These are phyloP conservation scores for Vitrella brassicaformis DNA, from an alignment of 73 alveolate genomes.

Conservation along the genomic window DNA sequence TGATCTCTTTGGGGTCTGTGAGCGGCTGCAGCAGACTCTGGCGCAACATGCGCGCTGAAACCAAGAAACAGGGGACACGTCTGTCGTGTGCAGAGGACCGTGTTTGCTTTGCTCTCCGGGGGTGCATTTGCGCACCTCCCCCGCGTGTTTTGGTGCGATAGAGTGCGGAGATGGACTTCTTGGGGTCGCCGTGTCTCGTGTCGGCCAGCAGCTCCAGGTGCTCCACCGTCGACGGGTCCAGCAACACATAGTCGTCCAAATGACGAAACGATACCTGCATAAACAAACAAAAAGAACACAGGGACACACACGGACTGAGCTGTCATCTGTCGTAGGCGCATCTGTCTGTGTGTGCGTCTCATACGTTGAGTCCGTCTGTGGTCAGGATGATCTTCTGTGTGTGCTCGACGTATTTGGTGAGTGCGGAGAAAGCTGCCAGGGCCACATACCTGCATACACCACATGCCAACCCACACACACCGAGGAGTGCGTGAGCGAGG, in stretches of 20 bases:
- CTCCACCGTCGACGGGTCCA: conserved; percentile 5
- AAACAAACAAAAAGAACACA: too few species aligned
- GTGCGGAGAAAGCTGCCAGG: conserved; percentile 26
- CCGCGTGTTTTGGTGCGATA: conserved; percentile 12
- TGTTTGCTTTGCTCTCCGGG: too few species aligned
- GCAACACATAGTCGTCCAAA: background rate
- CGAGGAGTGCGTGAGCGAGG: too few species aligned
- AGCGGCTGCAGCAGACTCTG: conserved; percentile 9
- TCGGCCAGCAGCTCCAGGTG: background rate
- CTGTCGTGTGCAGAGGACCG: too few species aligned
- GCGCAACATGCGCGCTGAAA: conserved; percentile 6
- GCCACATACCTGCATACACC: conserved; percentile 5
- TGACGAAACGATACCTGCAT: conserved; percentile 1
- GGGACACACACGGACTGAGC: too few species aligned
- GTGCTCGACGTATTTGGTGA: conserved; percentile 6
- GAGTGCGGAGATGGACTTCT: conserved; percentile 4
- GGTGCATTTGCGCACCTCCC: too few species aligned
- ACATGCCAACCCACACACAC: too few species aligned
- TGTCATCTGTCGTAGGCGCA: too few species aligned
- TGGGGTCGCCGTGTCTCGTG: background rate
- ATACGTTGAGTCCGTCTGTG: conserved; percentile 1
- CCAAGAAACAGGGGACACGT: too few species aligned
- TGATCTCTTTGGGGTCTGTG: background rate
- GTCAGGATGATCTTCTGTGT: conserved; percentile 1
- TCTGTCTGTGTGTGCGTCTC: too few species aligned